Evolutionary conservation across 768 basidiomycete species (phyloP).

Genomic region (Suillus spraguei): DNA sequence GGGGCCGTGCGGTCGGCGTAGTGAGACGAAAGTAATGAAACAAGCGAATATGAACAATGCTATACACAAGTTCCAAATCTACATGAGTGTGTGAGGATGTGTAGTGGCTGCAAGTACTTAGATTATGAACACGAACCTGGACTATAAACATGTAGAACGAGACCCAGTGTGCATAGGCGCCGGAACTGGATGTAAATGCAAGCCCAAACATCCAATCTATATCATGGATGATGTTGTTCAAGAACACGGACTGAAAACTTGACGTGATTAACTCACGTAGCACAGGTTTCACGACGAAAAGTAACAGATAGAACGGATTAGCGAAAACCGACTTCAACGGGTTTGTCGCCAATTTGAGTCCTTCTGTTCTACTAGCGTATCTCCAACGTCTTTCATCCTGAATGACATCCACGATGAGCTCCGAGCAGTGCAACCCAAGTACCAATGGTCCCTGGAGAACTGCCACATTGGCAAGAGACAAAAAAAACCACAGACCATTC

Average conservation of each 20-base stretch:
- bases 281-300: slow-evolving; percentile 27
- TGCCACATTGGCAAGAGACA: slow-evolving; percentile 31
- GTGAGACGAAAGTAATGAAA: slow-evolving; percentile 17
- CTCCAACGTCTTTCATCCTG: slow-evolving; percentile 31
- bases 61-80: slow-evolving; percentile 30
- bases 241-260: not conserved
- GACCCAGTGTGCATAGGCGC: not conserved
- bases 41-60: slow-evolving; percentile 25
- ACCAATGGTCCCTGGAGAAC: slow-evolving; percentile 31
- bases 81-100: not conserved
- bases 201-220: slow-evolving; percentile 36
- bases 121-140: slow-evolving; percentile 21
- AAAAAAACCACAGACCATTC: slow-evolving; percentile 28
- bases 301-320: slow-evolving; percentile 14
- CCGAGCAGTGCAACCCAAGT: slow-evolving; percentile 30
- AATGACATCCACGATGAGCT: slow-evolving; percentile 31
- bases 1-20: slow-evolving; percentile 22
- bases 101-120: not conserved
- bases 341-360: slow-evolving; percentile 18
- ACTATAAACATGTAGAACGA: slow-evolving; percentile 32
- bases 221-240: not conserved
- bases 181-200: slow-evolving; percentile 24
- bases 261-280: slow-evolving; percentile 23
- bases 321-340: slow-evolving; percentile 28
- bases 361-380: slow-evolving; percentile 19